phyloP scores from a whole-genome alignment of 495 filamentous ascomycete genomes.

The Xylaria scruposa region DNA sequence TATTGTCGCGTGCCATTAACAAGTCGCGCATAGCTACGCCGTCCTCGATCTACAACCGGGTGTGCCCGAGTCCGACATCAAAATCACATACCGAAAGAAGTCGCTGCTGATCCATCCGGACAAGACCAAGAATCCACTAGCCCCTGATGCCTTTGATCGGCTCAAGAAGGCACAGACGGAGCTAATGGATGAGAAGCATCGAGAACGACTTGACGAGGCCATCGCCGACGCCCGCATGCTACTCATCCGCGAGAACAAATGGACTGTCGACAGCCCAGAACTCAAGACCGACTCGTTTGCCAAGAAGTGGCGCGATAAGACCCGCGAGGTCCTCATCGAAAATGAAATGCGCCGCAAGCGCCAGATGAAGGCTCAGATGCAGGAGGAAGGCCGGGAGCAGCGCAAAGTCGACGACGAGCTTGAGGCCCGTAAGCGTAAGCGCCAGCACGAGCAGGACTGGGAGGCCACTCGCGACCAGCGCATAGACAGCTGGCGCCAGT shows the following conservation, averaged over 20 bases:
- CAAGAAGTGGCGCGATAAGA: conserved; percentile 87
- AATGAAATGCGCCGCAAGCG: conserved; percentile 84
- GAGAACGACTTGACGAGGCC: conserved; percentile 85
- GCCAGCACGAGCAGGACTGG: conserved; percentile 92
- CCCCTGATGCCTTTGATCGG: conserved; percentile 95
- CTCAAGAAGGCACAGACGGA: conserved; percentile 92
- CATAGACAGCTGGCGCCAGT: conserved; percentile 94
- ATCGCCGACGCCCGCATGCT: conserved; percentile 96
- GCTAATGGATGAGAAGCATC: conserved; percentile 92
- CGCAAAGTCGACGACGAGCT: conserved; percentile 85
- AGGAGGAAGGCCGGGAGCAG: conserved; percentile 94
- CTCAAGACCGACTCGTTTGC: conserved; percentile 82
- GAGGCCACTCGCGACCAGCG: conserved; percentile 89
- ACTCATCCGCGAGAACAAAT: conserved; percentile 90
- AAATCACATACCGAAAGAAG: conserved; percentile 89
- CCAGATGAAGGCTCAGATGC: conserved; percentile 91
- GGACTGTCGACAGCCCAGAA: conserved; percentile 86
- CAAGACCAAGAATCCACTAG: conserved; percentile 89
- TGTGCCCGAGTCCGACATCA: conserved; percentile 95
- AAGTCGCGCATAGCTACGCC: conserved; percentile 67
- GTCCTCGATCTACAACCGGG: conserved; percentile 96
- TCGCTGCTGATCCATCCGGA: conserved; percentile 98
- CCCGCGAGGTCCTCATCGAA: conserved; percentile 89
- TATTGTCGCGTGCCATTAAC: conserved; percentile 15
- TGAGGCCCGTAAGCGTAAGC: conserved; percentile 86